phyloP scores from a whole-genome alignment of 495 filamentous ascomycete species.

The Bombardia bombarda region DNA sequence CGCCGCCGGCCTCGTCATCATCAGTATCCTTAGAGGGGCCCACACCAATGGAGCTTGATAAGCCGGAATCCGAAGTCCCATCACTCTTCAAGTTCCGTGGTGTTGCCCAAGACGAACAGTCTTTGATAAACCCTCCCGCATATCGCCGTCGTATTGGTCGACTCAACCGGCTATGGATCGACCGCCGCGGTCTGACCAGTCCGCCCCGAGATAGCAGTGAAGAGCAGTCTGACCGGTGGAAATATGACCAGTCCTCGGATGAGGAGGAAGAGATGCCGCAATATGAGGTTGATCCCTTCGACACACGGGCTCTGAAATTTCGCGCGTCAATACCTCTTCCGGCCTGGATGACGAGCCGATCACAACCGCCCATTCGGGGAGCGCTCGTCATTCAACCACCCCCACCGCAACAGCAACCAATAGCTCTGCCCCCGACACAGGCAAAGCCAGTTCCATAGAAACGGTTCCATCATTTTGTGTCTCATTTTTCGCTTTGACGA shows the following conservation, averaged over 20 bases:
- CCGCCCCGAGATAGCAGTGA: slow-evolving; percentile 46
- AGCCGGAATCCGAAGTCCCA: slow-evolving; percentile 16
- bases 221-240: slow-evolving; percentile 62
- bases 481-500: no score
- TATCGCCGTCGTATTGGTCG: slow-evolving; percentile 69
- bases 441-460: slow-evolving; percentile 5
- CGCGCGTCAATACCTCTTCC: slow-evolving; percentile 58
- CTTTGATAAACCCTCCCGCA: slow-evolving; percentile 57
- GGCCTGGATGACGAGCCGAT: slow-evolving; percentile 20
- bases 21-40: slow-evolving; percentile 50
- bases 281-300: slow-evolving; percentile 64
- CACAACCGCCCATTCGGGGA: background rate
- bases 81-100: slow-evolving; percentile 29
- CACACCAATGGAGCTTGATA: slow-evolving; percentile 29
- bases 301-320: slow-evolving; percentile 62
- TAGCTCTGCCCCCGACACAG: slow-evolving; percentile 1
- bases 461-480: no score
- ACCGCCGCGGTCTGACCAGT: slow-evolving; percentile 55
- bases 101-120: slow-evolving; percentile 21
- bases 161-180: slow-evolving; percentile 71
- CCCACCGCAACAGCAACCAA: background rate
- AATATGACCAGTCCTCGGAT: slow-evolving; percentile 68
- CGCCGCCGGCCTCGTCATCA: slow-evolving; percentile 73
- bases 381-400: slow-evolving; percentile 2
- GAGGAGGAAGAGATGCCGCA: slow-evolving; percentile 53